These are phyloP conservation scores for Cajanus cajan DNA, from an alignment of 306 rosid genomes.

Conservation along the genomic window DNA sequence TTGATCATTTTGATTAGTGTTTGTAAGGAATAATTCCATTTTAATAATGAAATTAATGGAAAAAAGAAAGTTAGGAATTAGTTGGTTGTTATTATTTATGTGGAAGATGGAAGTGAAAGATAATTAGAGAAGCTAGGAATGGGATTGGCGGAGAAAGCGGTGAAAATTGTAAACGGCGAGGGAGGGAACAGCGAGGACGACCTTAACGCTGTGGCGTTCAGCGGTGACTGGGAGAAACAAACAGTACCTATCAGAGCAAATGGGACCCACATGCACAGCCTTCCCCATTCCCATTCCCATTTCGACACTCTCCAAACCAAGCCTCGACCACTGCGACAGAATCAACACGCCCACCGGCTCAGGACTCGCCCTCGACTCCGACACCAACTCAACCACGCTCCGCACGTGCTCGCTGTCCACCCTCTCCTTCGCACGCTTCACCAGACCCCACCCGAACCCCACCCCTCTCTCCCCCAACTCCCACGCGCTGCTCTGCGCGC, in stretches of 20 bases:
- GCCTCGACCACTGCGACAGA: constrained; percentile 88
- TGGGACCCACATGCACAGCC: constrained; percentile 66
- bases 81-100: not conserved
- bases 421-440: constrained; percentile 66
- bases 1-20: no score
- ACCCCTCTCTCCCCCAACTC: constrained; percentile 57
- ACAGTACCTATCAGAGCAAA: constrained; percentile 79
- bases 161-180: constrained; percentile 61
- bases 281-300: constrained; percentile 65
- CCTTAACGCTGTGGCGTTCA: constrained; percentile 65
- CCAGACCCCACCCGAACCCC: constrained; percentile 48
- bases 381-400: constrained; percentile 55
- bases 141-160: constrained; percentile 37
- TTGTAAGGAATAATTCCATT: no score
- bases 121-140: constrained; percentile 23
- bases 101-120: not conserved
- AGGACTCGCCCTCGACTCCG: constrained; percentile 59
- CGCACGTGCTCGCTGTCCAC: constrained; percentile 70
- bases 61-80: not conserved
- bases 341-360: constrained; percentile 83
- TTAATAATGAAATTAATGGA: no score
- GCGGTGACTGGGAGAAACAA: constrained; percentile 61
- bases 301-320: constrained; percentile 78
- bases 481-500: constrained; percentile 58
- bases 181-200: constrained; percentile 75